Evolutionary conservation across 805 yeast species (phyloP).

Genomic region (Saccharomycopsis schoenii): DNA sequence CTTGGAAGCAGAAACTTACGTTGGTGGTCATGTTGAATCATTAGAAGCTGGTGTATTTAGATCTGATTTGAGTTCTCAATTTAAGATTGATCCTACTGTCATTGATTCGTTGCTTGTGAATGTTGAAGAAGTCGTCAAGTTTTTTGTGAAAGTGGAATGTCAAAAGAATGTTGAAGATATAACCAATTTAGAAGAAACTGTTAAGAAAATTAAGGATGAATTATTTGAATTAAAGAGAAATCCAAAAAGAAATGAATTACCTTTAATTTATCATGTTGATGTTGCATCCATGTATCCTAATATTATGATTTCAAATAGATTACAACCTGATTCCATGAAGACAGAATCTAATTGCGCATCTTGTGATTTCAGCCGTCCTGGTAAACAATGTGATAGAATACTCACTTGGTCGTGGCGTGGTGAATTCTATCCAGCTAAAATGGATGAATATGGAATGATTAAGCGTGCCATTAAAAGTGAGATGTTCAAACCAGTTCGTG

Average conservation of each 20-base stretch:
- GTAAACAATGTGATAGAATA: constrained; percentile 84
- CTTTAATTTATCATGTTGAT: constrained; percentile 92
- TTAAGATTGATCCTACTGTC: constrained; percentile 71
- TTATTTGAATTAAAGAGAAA: constrained; percentile 49
- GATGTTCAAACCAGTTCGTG: constrained; percentile 39
- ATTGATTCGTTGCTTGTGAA: constrained; percentile 70
- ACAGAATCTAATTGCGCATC: constrained; percentile 92
- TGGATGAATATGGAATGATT: constrained; percentile 85
- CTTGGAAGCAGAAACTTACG: constrained; percentile 91
- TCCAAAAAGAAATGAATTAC: constrained; percentile 64
- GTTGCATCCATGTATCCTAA: constrained; percentile 99
- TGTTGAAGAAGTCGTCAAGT: constrained; percentile 65
- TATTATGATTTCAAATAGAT: constrained; percentile 93
- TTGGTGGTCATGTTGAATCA: constrained; percentile 98
- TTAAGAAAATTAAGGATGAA: constrained; percentile 42
- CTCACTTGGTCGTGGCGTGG: constrained; percentile 99
- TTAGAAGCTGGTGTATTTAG: constrained; percentile 97
- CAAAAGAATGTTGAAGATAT: constrained; percentile 66
- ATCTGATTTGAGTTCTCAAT: constrained; percentile 69
- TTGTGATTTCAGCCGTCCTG: constrained; percentile 95
- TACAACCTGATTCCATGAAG: constrained; percentile 97
- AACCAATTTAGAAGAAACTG: constrained; percentile 68
- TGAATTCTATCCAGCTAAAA: constrained; percentile 83
- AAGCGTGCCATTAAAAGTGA: constrained; percentile 76
- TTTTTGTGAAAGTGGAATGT: constrained; percentile 77